phyloP scores from a whole-genome alignment of 768 basidiomycete species.

The Neoboletus subvelutipes region DNA sequence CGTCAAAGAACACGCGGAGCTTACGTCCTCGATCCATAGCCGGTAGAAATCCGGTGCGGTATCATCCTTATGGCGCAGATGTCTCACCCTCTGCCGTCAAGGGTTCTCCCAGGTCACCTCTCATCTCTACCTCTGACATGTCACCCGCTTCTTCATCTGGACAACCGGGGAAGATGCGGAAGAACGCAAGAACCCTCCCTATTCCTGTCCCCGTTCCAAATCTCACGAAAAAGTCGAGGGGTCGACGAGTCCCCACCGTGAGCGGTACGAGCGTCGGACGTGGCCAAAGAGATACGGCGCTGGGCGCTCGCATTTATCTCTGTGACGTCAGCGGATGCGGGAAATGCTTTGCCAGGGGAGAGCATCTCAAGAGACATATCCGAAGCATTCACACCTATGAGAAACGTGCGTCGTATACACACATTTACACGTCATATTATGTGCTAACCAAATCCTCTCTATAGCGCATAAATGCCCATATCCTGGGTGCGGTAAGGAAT shows the following conservation, averaged over 20 bases:
- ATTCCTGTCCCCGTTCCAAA: conserved; percentile 65
- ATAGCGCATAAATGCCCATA: conserved; percentile 80
- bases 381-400: conserved; percentile 89
- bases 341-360: conserved; percentile 84
- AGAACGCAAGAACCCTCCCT: conserved; percentile 43
- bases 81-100: conserved; percentile 32
- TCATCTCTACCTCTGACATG: conserved; percentile 30
- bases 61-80: conserved; percentile 32
- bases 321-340: conserved; percentile 83
- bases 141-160: conserved; percentile 26
- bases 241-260: conserved; percentile 61
- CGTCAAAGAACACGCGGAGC: conserved; percentile 39
- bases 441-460: conserved; percentile 7
- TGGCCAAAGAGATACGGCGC: conserved; percentile 36
- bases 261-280: conserved; percentile 30
- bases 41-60: conserved; percentile 34
- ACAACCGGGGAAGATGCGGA: conserved; percentile 30
- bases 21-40: conserved; percentile 37
- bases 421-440: conserved; percentile 3
- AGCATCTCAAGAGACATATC: conserved; percentile 89
- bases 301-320: conserved; percentile 55
- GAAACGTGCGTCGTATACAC: conserved; percentile 62
- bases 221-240: conserved; percentile 70
- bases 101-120: conserved; percentile 32
- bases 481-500: conserved; percentile 79